Evolutionary conservation across 495 filamentous ascomycete genomes (phyloP).

Genomic region (Podospora pseudocomata): DNA sequence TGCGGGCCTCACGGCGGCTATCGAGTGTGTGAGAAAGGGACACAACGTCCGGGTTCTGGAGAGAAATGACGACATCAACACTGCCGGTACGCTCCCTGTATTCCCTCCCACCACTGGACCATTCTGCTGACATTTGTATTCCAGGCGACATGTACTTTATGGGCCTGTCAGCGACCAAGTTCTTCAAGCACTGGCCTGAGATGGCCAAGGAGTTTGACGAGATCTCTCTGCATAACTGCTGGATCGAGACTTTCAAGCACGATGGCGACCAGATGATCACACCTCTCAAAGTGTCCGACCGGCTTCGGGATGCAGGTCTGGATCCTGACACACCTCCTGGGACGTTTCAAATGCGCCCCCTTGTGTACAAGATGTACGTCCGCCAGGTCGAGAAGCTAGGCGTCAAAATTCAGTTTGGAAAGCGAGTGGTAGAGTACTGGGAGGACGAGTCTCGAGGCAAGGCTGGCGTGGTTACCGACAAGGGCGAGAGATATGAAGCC

Average conservation of each 20-base stretch:
- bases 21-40: constrained; percentile 62
- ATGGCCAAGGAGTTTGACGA: constrained; percentile 45
- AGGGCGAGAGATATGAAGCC: constrained; percentile 48
- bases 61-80: constrained; percentile 41
- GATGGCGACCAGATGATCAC: constrained; percentile 45
- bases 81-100: constrained; percentile 28
- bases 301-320: constrained; percentile 34
- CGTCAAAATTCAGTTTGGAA: constrained; percentile 51
- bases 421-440: constrained; percentile 48
- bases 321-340: constrained; percentile 39
- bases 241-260: constrained; percentile 53
- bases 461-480: constrained; percentile 45
- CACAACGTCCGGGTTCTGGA: constrained; percentile 59
- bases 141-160: constrained; percentile 57
- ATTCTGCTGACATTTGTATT: neutral
- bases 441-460: constrained; percentile 44
- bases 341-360: constrained; percentile 46
- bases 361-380: constrained; percentile 55
- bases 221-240: constrained; percentile 46
- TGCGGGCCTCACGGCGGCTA: constrained; percentile 59
- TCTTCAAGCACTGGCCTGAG: constrained; percentile 57
- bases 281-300: constrained; percentile 40
- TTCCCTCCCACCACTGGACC: neutral
- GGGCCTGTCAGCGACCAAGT: constrained; percentile 44
- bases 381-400: constrained; percentile 48